Evolutionary conservation across 305 asterid species (phyloP), one percentile per base, ranked within the genome.

Genomic region (Withania somnifera): DNA sequence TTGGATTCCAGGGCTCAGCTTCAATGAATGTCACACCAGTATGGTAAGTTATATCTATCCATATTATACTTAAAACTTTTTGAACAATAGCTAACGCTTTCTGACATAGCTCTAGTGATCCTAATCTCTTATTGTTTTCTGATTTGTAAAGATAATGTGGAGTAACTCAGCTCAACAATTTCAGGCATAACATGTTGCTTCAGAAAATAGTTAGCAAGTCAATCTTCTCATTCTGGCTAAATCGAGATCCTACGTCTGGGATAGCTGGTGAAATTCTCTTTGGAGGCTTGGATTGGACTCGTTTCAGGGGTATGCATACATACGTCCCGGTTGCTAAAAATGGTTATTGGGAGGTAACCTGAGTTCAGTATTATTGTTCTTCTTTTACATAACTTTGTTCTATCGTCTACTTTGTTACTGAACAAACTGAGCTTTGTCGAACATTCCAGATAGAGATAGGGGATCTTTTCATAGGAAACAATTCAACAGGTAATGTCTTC

Each of bases 291-390:
- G 88, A 87, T 26, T 73, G 75, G 63, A 51, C 77, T 15, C 90
- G 82, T 68, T 87, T 87, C 66, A 87, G 58, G 81, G 90, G 90
- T 30, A 63, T 82, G 20, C 88, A 87, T 58, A 83, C 86, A 47
- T 85, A 28, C 58, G 56, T 85, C 24, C 88, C 88, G 0, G 68
- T 87, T 24, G 56, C 87, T 19, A 78, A 57, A 30, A 78, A 47
- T 7, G 90, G 90, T 24, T 85, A 85, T 75, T 87, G 90, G 90
- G 88, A 87, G 89, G 89, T 87, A 71, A 32, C 38, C 45, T 47
- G 17, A 15, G 69, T 3, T 24, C 57, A n/a, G 30, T 38, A 19
- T 9, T n/a, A 36, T 19, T 36, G 28, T 36, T 36, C 8, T 5
- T 52, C 30, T 68, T 40, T 11, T 17, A 38, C 58, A 14, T 47